Base-by-base conservation (phyloP, 1,284 basidiomycete species). In the Fistulinella cinereoalba region DNA sequence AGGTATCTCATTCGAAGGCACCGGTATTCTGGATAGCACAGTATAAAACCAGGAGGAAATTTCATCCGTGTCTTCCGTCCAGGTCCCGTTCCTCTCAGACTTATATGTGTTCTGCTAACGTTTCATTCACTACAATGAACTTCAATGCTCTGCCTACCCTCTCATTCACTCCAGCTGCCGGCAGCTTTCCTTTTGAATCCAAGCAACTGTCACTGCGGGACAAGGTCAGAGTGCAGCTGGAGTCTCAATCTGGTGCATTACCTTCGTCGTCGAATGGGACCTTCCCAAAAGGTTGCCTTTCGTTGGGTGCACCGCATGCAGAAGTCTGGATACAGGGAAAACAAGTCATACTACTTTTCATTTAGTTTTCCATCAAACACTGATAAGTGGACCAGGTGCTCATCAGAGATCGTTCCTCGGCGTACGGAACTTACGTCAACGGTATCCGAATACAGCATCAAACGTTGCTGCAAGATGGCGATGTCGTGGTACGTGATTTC, bases 361-460 rank as follows among this genome's bases (percentile, higher is more conserved):
- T 39, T 32, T 16, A 3, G 18, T 22, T 12, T 34, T 19, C 18
- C 6, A 12, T 38, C 32, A 31, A 41, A 43, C 25, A 18, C 33
- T 64, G 32, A 61, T 12, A 28, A 39, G 22, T 22, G 11, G 25
- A 28, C 6, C 46, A 77, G 75, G 55, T 74, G 18, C 70, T 66
- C 45, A 70, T 76, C 44, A 67, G 68, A 31, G 75, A 77, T 55
- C 63, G 72, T 33, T 67, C 68, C 18, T 67, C 73, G 6, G 53
- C 66, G 10, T 70, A 72, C 43, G 74, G 75, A 11, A 76, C 75
- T 25, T 73, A 64, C 48, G 60, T 76, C 37, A 76, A 77, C 41
- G 69, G 68, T 23, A 45, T 62, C 43, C 65, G 60, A 48, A 65
- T 74, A 49, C 61, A 61, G 13, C 56, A 65, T 18, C 62, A 64